Evolutionary conservation across 768 basidiomycete species (phyloP), one percentile per base, ranked within the genome.

Genomic region (Naganishia kalamii): DNA sequence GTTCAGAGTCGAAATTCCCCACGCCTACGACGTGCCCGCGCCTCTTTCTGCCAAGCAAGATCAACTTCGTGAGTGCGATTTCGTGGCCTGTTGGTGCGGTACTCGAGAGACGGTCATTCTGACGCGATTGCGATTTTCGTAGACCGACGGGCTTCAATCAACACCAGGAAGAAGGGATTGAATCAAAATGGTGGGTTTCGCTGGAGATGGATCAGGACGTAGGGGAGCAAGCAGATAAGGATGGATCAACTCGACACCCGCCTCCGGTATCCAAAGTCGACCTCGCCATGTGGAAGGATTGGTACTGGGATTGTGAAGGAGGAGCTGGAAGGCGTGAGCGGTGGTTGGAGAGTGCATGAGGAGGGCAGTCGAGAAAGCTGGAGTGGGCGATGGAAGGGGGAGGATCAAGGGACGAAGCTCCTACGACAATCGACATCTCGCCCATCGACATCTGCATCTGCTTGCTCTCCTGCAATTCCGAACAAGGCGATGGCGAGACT

Each of bases 151-250:
- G 54, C 54, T 57, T 57, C 54, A 57, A 57, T 57, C 54, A 57
- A 57, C 54, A 57, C 33, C 37, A 57, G 54, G 54, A 57, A 57
- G 54, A 57, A 57, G 54, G 54, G 54, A 57, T 57, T 57, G 54
- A 37, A 57, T 40, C 33, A 57, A 57, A 57, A 57, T 57, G 54
- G 54, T 57, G 54, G 54, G 54, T 57, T 23, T 57, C 13, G 35
- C 15, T 35, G 33, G 40, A 23, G 37, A 15, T 2, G n/a, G n/a
- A 4, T 27, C 3, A 15, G 33, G 54, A 17, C 35, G 37, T 4
- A 15, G 35, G 2, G 23, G 37, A 37, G 54, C 54, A 40, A 57
- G 37, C 54, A 65, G 27, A 43, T 62, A 23, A 23, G 54, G 37
- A 6, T 29, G 11, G 25, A 27, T 37, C 25, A 49, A 21, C 37